Evolutionary conservation across 1,284 basidiomycete species (phyloP).

Genomic region (Exobasidium rhododendri): DNA sequence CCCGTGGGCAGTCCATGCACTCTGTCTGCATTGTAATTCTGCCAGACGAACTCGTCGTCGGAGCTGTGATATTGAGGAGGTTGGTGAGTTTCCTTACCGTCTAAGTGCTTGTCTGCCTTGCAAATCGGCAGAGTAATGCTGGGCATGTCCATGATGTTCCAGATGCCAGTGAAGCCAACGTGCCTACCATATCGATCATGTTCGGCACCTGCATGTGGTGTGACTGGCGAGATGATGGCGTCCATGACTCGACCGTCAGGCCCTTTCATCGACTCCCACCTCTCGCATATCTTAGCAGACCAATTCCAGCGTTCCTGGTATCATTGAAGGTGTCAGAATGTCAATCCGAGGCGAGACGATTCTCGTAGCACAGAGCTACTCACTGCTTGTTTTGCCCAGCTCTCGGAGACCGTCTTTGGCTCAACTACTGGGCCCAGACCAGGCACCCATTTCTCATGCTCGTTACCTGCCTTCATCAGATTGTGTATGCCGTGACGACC

Average conservation of each 20-base stretch:
- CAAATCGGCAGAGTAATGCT: conserved; percentile 24
- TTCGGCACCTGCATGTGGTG: conserved; percentile 23
- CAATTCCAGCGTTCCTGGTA: conserved; percentile 22
- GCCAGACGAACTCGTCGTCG: conserved; percentile 24
- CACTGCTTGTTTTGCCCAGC: conserved; percentile 29
- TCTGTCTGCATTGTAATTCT: conserved; percentile 24
- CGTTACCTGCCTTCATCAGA: conserved; percentile 30
- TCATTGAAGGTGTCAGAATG: too few species aligned
- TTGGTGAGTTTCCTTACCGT: conserved; percentile 7
- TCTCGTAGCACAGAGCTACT: too few species aligned
- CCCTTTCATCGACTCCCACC: conserved; percentile 15
- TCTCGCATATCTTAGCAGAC: conserved; percentile 23
- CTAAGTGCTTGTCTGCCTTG: conserved; percentile 21
- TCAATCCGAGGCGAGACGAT: too few species aligned
- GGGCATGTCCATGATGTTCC: conserved; percentile 39
- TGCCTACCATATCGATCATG: conserved; percentile 30
- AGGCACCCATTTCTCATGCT: conserved; percentile 27
- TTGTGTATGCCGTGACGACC: conserved; percentile 27
- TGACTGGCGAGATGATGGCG: conserved; percentile 28
- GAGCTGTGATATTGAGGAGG: not conserved
- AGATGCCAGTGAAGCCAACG: conserved; percentile 34
- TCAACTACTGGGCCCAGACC: conserved; percentile 18
- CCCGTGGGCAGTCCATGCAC: conserved; percentile 21
- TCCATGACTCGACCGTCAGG: conserved; percentile 23
- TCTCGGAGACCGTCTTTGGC: conserved; percentile 20